Evolutionary conservation across 495 filamentous ascomycete genomes (phyloP).

Genomic region (Daldinia loculata): DNA sequence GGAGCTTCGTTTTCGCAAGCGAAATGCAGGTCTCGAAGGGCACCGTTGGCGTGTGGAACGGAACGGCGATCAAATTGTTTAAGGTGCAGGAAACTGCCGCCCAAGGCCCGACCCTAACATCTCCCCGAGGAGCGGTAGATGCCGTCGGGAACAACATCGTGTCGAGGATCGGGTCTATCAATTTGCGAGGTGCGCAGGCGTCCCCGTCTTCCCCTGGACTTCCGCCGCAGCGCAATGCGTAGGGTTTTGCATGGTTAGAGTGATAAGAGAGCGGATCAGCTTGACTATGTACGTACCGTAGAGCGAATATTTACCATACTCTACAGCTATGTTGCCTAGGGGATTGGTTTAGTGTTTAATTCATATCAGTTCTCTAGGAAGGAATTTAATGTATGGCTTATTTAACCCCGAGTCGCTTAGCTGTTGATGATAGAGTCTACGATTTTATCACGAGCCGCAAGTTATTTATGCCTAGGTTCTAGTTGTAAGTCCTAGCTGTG

Average conservation of each 20-base stretch:
- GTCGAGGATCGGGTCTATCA: slow-evolving; percentile 82
- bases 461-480: neutral
- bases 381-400: slow-evolving; percentile 19
- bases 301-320: neutral
- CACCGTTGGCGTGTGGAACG: slow-evolving; percentile 95
- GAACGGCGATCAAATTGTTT: slow-evolving; percentile 87
- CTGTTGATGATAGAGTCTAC: neutral
- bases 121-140: slow-evolving; percentile 91
- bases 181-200: slow-evolving; percentile 51
- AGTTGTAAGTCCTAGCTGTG: no score
- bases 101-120: slow-evolving; percentile 80
- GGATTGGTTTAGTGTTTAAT: slow-evolving; percentile 16
- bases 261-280: neutral
- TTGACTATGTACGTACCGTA: slow-evolving; percentile 1
- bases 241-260: neutral
- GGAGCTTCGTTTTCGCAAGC: slow-evolving; percentile 92
- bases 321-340: slow-evolving; percentile 1
- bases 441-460: neutral
- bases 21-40: slow-evolving; percentile 90
- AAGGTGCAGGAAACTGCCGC: slow-evolving; percentile 84
- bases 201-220: slow-evolving; percentile 38
- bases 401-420: slow-evolving; percentile 4
- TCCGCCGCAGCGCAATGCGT: slow-evolving; percentile 36
- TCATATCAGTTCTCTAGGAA: slow-evolving; percentile 28
- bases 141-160: slow-evolving; percentile 94